A percentile compares a stretch with the other conserved stretches of the same genome.
Conservation (phyloP, 1,284 basidiomycete genomes). For the Cutaneotrichosporon sp. region DNA sequence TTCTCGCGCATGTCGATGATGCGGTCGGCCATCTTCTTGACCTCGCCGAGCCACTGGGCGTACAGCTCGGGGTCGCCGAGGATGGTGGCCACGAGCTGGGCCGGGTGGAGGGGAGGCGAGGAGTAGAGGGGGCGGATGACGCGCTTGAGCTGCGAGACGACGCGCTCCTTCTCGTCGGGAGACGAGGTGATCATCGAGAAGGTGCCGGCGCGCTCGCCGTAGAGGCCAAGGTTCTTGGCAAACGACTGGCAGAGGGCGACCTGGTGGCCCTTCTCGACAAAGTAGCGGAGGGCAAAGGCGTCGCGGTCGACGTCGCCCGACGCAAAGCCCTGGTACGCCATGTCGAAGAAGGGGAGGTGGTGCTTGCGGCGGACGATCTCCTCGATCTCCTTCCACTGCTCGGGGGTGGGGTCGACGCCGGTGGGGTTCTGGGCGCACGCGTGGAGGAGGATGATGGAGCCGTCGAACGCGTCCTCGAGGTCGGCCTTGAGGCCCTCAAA, state of each 20-base stretch:
- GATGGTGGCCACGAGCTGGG: constrained; percentile 83
- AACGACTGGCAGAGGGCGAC: constrained; percentile 89
- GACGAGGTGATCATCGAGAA: constrained; percentile 78
- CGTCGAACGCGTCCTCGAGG: constrained; percentile 61
- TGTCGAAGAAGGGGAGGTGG: constrained; percentile 64
- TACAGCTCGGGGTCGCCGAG: constrained; percentile 76
- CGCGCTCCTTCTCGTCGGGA: constrained; percentile 80
- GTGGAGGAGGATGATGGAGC: constrained; percentile 49
- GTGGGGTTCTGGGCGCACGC: constrained; percentile 79
- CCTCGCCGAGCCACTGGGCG: constrained; percentile 84
- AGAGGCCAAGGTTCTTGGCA: constrained; percentile 99
- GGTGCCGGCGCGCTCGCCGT: constrained; percentile 95
- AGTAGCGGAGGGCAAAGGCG: constrained; percentile 93
- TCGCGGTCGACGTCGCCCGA: constrained; percentile 86
- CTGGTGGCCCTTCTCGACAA: constrained; percentile 85
- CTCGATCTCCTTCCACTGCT: constrained; percentile 92
- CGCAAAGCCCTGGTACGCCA: constrained; percentile 93
- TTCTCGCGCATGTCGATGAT: constrained; percentile 94
- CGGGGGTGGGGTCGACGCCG: constrained; percentile 90
- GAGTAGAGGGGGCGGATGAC: constrained; percentile 98
- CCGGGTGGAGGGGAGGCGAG: constrained; percentile 88
- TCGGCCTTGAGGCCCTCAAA: constrained; percentile 89
- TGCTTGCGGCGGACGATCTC: constrained; percentile 70
- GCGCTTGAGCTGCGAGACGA: constrained; percentile 94
- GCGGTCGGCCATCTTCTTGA: constrained; percentile 92